Conservation (phyloP, 495 filamentous ascomycete species). For the Penicillium herquei region DNA sequence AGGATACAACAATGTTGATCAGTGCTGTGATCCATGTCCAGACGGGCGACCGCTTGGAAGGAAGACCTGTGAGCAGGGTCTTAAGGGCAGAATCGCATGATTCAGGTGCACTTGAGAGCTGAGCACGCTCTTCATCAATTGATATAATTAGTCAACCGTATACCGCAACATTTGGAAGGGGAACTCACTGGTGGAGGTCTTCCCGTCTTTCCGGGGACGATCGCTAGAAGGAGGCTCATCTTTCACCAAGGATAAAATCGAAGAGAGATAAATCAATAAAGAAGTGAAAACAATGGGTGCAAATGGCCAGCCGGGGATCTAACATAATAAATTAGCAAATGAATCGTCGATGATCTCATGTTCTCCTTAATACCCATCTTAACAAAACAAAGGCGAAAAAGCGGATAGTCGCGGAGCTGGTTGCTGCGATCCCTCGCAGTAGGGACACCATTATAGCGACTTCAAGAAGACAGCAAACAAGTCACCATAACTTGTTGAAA, state of each 20-base stretch:
- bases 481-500: neutral
- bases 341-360: neutral
- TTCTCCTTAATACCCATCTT: constrained; percentile 67
- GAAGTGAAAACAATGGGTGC: constrained; percentile 66
- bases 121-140: neutral
- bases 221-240: constrained; percentile 2
- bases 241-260: constrained; percentile 48
- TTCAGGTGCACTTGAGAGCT: neutral
- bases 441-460: constrained; percentile 27
- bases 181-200: constrained; percentile 7
- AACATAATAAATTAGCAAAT: neutral
- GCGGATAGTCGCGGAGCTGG: constrained; percentile 64
- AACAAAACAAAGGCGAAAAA: constrained; percentile 70
- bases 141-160: neutral
- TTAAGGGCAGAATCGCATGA: constrained; percentile 41
- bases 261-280: constrained; percentile 69
- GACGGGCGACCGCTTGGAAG: constrained; percentile 55
- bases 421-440: constrained; percentile 25
- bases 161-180: neutral
- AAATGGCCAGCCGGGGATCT: constrained; percentile 65
- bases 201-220: constrained; percentile 7
- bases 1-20: constrained; percentile 66
- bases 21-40: constrained; percentile 61
- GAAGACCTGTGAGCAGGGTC: constrained; percentile 73
- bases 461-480: neutral